Percentiles rank a stretch among this genome's conserved stretches.
Evolutionary conservation across 228 moss, liverwort and hornwort genomes (phyloP).

Genomic region (Sphagnum magellanicum): DNA sequence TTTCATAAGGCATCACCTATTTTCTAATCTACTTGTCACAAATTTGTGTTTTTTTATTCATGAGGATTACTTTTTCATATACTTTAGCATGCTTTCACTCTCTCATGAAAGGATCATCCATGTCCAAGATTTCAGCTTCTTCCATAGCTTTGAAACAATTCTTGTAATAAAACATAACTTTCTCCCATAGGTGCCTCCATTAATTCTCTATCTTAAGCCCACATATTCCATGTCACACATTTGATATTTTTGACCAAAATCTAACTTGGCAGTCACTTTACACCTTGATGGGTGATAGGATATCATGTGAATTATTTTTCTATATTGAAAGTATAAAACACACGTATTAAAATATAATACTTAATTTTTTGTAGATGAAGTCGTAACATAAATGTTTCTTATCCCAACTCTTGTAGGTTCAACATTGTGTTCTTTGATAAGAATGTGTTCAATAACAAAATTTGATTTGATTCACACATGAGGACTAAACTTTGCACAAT

Average conservation of each 20-base stretch:
- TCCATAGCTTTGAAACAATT: neutral
- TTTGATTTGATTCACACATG: neutral
- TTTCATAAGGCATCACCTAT: no score
- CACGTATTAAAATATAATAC: no score
- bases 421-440: neutral
- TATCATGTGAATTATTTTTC: no score
- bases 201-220: neutral
- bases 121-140: neutral
- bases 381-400: neutral
- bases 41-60: no score
- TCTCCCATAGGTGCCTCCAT: neutral
- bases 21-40: no score
- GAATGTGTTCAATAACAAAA: slow-evolving; percentile 1
- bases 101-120: neutral
- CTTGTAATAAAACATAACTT: slow-evolving; percentile 1
- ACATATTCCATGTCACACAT: no score
- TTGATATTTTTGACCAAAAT: no score
- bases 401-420: neutral
- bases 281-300: no score
- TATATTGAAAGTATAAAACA: no score
- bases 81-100: neutral
- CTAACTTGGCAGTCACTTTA: no score
- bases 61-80: no score
- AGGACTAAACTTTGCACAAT: neutral
- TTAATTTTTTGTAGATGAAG: neutral